phyloP scores from a whole-genome alignment of 768 basidiomycete species.

The Suillus brevipes region DNA sequence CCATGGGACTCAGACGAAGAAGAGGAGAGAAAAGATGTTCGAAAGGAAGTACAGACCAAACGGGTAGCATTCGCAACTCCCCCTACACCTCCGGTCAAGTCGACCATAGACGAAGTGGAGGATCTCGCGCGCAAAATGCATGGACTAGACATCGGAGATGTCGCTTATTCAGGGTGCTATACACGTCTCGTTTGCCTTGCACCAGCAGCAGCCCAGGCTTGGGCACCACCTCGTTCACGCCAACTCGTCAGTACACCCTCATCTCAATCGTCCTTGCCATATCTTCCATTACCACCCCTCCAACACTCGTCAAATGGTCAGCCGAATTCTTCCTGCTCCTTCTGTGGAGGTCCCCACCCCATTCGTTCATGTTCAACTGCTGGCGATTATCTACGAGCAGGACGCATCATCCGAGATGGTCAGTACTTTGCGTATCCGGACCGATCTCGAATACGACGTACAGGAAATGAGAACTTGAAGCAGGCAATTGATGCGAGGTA shows the following conservation, averaged over 20 bases:
- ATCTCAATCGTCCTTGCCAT: rapidly evolving
- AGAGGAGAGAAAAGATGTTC: too few species aligned
- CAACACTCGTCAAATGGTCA: too few species aligned
- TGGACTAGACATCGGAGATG: not conserved
- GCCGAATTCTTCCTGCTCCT: not conserved
- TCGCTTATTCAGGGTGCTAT: not conserved
- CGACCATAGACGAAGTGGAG: not conserved
- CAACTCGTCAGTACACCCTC: too few species aligned
- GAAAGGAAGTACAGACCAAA: too few species aligned
- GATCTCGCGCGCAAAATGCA: not conserved
- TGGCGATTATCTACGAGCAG: not conserved
- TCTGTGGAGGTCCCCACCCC: not conserved
- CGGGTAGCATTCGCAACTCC: too few species aligned
- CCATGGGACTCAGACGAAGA: too few species aligned
- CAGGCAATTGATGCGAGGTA: not conserved
- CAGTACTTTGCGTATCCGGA: not conserved
- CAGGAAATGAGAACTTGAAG: not conserved
- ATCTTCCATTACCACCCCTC: not conserved
- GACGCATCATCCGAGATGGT: not conserved
- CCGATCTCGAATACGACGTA: not conserved
- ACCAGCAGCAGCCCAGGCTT: not conserved
- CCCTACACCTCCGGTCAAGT: too few species aligned
- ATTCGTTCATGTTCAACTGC: not conserved
- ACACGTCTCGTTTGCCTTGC: not conserved
- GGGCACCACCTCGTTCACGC: too few species aligned